Evolutionary conservation across 257 asterid species (phyloP).

Genomic region (Solanum bukasovii): DNA sequence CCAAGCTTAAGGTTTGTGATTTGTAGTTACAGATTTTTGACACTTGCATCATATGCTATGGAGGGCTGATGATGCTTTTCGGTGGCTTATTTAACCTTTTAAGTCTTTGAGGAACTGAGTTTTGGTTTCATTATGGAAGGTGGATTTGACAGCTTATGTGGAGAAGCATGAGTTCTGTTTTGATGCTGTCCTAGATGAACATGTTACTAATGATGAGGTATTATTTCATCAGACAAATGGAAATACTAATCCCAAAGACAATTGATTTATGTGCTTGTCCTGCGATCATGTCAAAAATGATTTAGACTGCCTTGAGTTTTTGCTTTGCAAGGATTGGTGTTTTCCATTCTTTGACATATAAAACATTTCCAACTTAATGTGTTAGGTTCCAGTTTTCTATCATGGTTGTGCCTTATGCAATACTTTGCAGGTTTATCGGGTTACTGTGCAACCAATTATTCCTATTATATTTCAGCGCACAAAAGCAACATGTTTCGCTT

Average conservation of each 20-base stretch:
- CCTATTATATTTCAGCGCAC: slow-evolving; percentile 93
- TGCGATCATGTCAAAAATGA: neutral
- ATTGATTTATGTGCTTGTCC: neutral
- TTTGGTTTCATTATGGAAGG: slow-evolving; percentile 38
- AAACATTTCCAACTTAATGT: neutral
- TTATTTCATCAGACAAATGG: neutral
- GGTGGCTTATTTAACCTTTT: neutral
- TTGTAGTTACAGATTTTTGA: neutral
- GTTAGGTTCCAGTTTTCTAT: neutral
- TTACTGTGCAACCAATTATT: slow-evolving; percentile 90
- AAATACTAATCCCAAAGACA: neutral
- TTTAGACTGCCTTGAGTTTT: neutral
- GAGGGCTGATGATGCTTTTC: neutral
- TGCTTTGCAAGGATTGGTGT: neutral
- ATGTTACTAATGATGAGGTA: slow-evolving; percentile 96
- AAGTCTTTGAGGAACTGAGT: slow-evolving; percentile 16
- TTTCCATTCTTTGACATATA: neutral
- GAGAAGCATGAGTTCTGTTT: slow-evolving; percentile 96
- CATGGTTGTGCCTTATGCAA: slow-evolving; percentile 12
- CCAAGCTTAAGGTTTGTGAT: slow-evolving; percentile 72
- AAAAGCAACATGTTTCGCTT: slow-evolving; percentile 95
- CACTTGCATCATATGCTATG: neutral
- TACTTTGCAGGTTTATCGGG: slow-evolving; percentile 64
- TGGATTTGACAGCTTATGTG: slow-evolving; percentile 95
- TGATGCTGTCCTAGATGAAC: slow-evolving; percentile 92